Percentiles rank a stretch among this genome's conserved stretches.
Evolutionary conservation across 257 asterid genomes (phyloP).

Genomic region (Solanum lycopersicoides): DNA sequence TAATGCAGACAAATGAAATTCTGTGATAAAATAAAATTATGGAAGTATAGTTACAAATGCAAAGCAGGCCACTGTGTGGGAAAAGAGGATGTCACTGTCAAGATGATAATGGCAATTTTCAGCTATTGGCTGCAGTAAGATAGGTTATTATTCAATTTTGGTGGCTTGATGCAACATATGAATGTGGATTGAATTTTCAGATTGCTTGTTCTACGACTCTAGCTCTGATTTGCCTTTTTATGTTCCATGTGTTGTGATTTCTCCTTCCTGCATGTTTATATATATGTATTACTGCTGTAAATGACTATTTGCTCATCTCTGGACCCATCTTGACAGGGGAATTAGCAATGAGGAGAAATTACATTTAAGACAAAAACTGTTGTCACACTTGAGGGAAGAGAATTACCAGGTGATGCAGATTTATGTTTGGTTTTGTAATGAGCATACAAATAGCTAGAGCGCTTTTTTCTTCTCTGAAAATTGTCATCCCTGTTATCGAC

Average conservation of each 20-base stretch:
- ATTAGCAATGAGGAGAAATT: slow-evolving; percentile 78
- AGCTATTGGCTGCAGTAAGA: not conserved
- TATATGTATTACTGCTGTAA: not conserved
- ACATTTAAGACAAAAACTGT: slow-evolving; percentile 71
- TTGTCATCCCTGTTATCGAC: not conserved
- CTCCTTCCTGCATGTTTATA: not conserved
- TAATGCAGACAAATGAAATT: not conserved
- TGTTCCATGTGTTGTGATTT: not conserved
- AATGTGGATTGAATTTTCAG: not conserved
- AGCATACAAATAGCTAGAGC: not conserved
- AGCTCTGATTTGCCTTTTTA: not conserved
- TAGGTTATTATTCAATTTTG: not conserved
- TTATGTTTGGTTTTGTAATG: not conserved
- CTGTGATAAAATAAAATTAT: not conserved
- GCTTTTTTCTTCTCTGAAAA: not conserved
- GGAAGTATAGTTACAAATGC: not conserved
- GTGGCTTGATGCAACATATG: not conserved
- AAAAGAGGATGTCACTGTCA: not conserved
- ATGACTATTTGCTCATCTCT: slow-evolving; percentile 3
- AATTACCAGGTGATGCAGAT: slow-evolving; percentile 57
- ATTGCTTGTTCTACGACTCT: not conserved
- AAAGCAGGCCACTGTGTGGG: not conserved
- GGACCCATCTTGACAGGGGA: slow-evolving; percentile 46
- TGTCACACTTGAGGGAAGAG: slow-evolving; percentile 87
- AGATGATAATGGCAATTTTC: not conserved